These are phyloP conservation scores for Cafeteria roenbergensis DNA, from an alignment of 108 stramenopile genomes.

Conservation along the genomic window DNA sequence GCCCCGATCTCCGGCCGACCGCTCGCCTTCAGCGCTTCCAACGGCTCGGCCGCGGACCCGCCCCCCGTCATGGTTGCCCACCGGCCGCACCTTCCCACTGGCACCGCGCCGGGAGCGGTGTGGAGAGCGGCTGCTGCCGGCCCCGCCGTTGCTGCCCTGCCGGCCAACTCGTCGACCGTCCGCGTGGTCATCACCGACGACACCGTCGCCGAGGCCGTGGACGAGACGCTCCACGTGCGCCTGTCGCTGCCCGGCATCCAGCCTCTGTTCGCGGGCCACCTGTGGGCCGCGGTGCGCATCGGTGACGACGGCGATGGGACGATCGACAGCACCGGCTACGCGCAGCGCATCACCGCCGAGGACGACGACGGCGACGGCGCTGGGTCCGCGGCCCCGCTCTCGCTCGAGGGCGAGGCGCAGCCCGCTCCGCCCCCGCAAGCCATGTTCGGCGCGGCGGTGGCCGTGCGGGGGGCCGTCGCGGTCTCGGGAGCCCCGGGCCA, in stretches of 20 bases:
- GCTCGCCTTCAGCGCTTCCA: too few species aligned
- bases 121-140: too few species aligned
- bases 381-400: constrained; percentile 7
- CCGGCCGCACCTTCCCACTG: too few species aligned
- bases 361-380: constrained; percentile 16
- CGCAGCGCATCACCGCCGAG: constrained; percentile 1
- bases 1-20: too few species aligned
- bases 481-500: not conserved
- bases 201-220: constrained; percentile 45
- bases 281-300: constrained; percentile 39
- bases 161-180: too few species aligned
- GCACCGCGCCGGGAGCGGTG: too few species aligned
- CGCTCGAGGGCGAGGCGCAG: constrained; percentile 16
- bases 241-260: constrained; percentile 54
- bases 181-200: constrained; percentile 45
- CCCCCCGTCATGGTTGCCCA: too few species aligned
- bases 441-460: not conserved
- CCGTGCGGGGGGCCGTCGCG: not conserved
- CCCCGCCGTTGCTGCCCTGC: too few species aligned
- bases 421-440: too few species aligned
- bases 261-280: constrained; percentile 46
- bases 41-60: too few species aligned
- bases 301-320: constrained; percentile 48
- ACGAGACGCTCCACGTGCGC: constrained; percentile 46
- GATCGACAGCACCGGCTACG: constrained; percentile 11